A percentile compares a stretch with the other conserved stretches of the same genome.
phyloP scores from a whole-genome alignment of 495 filamentous ascomycete species.

The Astrothelium subdiscretum region DNA sequence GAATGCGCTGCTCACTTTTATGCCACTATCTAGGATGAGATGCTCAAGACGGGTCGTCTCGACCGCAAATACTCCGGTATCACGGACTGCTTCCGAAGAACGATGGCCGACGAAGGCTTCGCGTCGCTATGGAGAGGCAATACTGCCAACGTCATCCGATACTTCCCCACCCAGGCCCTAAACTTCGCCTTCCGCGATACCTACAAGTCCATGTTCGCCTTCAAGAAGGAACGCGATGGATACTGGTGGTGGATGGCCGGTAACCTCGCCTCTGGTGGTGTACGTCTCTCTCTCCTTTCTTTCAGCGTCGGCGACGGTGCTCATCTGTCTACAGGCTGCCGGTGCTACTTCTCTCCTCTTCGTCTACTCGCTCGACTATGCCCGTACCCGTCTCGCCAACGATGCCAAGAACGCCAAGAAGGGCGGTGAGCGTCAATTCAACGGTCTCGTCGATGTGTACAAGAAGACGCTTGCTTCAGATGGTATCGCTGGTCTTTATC shows the following conservation, averaged over 20 bases:
- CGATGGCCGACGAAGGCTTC: conserved; percentile 66
- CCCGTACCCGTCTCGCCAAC: conserved; percentile 99
- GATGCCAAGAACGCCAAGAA: conserved; percentile 95
- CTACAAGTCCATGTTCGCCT: conserved; percentile 99
- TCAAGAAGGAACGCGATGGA: conserved; percentile 99
- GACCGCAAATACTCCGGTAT: conserved; percentile 95
- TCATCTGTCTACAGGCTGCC: conserved; percentile 51
- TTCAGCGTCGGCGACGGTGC: conserved; percentile 20
- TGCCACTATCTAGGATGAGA: conserved; percentile 96
- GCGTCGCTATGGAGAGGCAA: conserved; percentile 96
- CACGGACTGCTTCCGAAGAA: conserved; percentile 85
- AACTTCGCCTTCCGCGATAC: conserved; percentile 99
- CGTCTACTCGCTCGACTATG: conserved; percentile 99
- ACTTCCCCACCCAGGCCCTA: conserved; percentile 99
- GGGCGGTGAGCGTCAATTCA: conserved; percentile 98
- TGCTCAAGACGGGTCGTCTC: conserved; percentile 96
- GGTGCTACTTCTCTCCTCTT: conserved; percentile 99
- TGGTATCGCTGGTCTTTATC: conserved; percentile 98
- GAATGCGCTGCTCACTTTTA: too few relatives aligned
- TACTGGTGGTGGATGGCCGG: conserved; percentile 99
- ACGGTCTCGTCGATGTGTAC: conserved; percentile 98
- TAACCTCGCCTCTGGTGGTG: conserved; percentile 99
- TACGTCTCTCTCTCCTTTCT: conserved; percentile 36
- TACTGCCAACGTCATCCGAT: conserved; percentile 99
- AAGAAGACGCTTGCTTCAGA: conserved; percentile 98